These are phyloP conservation scores for Aspergillus cavernicola DNA, from an alignment of 495 filamentous ascomycete species.

Conservation along the genomic window DNA sequence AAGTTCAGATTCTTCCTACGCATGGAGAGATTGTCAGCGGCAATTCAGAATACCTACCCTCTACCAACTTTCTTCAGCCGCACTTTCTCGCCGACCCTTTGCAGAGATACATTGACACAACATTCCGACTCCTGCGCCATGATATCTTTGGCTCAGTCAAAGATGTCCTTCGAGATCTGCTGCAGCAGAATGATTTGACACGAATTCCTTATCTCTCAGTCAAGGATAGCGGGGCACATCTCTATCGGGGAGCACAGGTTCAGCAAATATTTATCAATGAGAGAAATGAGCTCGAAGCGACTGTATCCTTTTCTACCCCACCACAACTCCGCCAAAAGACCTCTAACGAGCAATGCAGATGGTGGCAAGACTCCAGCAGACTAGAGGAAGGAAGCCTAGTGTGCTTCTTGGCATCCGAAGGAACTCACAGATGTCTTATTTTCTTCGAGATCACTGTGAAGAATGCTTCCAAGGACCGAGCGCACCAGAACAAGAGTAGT, in stretches of 20 bases:
- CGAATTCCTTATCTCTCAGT: not conserved
- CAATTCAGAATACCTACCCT: not conserved
- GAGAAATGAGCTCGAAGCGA: constrained; percentile 2
- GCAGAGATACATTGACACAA: not conserved
- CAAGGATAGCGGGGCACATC: not conserved
- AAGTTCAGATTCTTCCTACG: not conserved
- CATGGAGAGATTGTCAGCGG: not conserved
- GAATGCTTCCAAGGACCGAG: not conserved
- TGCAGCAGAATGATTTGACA: not conserved
- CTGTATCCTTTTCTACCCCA: constrained; percentile 1
- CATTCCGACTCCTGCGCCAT: not conserved
- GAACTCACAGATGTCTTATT: not conserved
- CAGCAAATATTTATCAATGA: constrained; percentile 1
- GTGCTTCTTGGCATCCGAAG: not conserved
- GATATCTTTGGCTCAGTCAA: not conserved
- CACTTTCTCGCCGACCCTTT: not conserved
- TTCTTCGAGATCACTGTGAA: not conserved
- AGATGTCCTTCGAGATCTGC: constrained; percentile 1
- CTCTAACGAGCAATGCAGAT: not conserved
- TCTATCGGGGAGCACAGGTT: not conserved
- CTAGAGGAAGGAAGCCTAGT: not conserved
- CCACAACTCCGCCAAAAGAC: not conserved
- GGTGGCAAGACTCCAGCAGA: constrained; percentile 1
- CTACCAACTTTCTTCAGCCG: constrained; percentile 1
- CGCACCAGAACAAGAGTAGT: not conserved